Base-by-base conservation (phyloP, 2,329 filamentous ascomycete genomes). In the Byssothecium circinans region DNA sequence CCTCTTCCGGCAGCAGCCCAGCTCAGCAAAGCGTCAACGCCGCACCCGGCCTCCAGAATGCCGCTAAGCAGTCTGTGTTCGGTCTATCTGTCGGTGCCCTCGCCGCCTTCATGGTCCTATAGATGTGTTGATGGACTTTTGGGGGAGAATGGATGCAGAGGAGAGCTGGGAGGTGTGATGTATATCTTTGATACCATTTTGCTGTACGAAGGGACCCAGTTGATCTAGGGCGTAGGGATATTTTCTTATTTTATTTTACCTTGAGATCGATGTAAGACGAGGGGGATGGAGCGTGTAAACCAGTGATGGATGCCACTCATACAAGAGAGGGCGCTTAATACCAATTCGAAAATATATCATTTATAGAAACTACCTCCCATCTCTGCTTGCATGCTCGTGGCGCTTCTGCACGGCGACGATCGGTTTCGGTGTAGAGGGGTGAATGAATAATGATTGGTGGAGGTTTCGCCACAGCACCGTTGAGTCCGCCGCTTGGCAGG, bases 71-170 rank as follows among this genome's bases (percentile, higher is more conserved):
- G 41, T 63, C 60, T 3, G 41, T 63, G 45, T 44, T 68, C 20
- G 58, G 65, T 23, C 35, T 68, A 15, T 56, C 59, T 41, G 54
- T 60, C 10, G 65, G 58, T 22, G 58, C 45, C 41, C 27, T 64
- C 23, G 64, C 59, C 34, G 60, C 57, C 23, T 52, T 64, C 41
- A 52, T 61, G 2, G 36, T 62, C 19, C 56, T 69, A 53, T 70
- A 65, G 36, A 54, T 10, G 18, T 4, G 4, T 18, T 17, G 18
- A 38, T 30, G 38, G 12, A 30, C 2, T 2, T 22, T 10, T 5
- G 14, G 37, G 19, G 29, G 37, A 10, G 25, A 40, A 40, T 47
- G 37, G 37, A 30, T 33, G 17, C n/a, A 18, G 18, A 32, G 40
- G 19, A n/a, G 17, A n/a, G 12, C 35, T 22, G 4, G 27, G 43